These are phyloP conservation scores for Fonsecaea erecta DNA, from an alignment of 2,329 filamentous ascomycete species.

Conservation along the genomic window DNA sequence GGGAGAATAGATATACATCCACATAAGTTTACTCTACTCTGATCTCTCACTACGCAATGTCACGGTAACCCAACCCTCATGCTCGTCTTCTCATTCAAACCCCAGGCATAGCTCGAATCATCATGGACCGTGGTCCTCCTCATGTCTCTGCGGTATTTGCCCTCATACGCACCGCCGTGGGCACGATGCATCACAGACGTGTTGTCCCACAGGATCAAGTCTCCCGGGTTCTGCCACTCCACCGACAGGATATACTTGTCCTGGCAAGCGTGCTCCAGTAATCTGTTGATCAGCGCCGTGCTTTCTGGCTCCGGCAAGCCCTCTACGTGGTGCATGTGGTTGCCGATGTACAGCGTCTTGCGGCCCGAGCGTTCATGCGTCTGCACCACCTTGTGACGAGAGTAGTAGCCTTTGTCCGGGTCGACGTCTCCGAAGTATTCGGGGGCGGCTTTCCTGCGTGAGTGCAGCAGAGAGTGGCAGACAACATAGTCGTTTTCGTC, in stretches of 20 bases:
- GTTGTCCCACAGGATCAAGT: constrained; percentile 66
- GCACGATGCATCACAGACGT: constrained; percentile 61
- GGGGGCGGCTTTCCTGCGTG: constrained; percentile 54
- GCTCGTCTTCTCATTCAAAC: constrained; percentile 47
- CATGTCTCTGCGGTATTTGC: constrained; percentile 58
- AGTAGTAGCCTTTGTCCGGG: constrained; percentile 46
- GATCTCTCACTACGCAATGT: background rate
- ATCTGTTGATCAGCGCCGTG: constrained; percentile 41
- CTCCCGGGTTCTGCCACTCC: constrained; percentile 55
- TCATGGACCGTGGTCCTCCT: constrained; percentile 63
- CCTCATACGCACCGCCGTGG: constrained; percentile 53
- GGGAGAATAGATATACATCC: no score
- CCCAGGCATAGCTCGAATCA: constrained; percentile 49
- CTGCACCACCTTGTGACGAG: constrained; percentile 57
- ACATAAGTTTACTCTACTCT: background rate
- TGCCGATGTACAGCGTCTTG: constrained; percentile 59
- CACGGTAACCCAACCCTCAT: constrained; percentile 41
- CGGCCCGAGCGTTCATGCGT: constrained; percentile 53
- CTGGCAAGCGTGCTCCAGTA: constrained; percentile 54
- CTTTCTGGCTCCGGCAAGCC: constrained; percentile 42
- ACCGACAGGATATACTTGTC: constrained; percentile 54
- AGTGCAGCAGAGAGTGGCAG: constrained; percentile 61
- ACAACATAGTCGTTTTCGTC: constrained; percentile 52
- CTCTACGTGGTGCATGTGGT: constrained; percentile 59
- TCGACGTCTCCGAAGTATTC: constrained; percentile 51